Base-by-base conservation (phyloP, 495 filamentous ascomycete genomes). In the Penicillium antarcticum region DNA sequence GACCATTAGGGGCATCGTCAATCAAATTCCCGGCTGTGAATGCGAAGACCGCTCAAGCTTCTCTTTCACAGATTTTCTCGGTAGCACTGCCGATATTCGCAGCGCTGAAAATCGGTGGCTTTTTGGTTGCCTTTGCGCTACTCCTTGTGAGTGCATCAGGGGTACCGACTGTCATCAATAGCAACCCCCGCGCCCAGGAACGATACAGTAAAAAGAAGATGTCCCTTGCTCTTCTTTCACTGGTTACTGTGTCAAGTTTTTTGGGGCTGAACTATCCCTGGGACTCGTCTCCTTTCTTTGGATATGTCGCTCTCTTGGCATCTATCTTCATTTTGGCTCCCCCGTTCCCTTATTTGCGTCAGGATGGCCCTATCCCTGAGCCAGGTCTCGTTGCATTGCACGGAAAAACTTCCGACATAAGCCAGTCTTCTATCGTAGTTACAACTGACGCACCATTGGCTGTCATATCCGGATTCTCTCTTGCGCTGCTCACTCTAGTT, bases 11-110 rank as follows among this genome's bases (percentile, higher is more conserved):
- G 41, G 38, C 18, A 11, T 53, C 57, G 0, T 41, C 53, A 0
- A 24, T 55, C 9, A 59, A 55, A 44, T 46, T 61, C 4, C 62
- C 65, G 11, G 50, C 42, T 18, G 17, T 65, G 4, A 57, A 56
- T 42, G 38, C 39, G 2, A 55, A 51, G n/a, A 57, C 45, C 0
- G 62, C 38, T 4, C 48, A 54, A 14, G 40, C 50, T 17, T 53
- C 59, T 1, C 33, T 74, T 41, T 31, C 64, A 26, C 67, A 64
- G 19, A 45, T 63, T 12, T 48, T 46, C 32, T 68, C 69, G 14
- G 60, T 84, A 26, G 74, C 69, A 17, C 55, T 85, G 17, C 83
- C 83, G 0, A 77, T 82, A 50, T 84, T 81, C 52, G 80, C 81
- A 17, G 57, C 77, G 0, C 62, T 82, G 56, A 75, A 82, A 32